Evolutionary conservation across 148 eudicot genomes (phyloP).

Genomic region (Bassia scoparia): DNA sequence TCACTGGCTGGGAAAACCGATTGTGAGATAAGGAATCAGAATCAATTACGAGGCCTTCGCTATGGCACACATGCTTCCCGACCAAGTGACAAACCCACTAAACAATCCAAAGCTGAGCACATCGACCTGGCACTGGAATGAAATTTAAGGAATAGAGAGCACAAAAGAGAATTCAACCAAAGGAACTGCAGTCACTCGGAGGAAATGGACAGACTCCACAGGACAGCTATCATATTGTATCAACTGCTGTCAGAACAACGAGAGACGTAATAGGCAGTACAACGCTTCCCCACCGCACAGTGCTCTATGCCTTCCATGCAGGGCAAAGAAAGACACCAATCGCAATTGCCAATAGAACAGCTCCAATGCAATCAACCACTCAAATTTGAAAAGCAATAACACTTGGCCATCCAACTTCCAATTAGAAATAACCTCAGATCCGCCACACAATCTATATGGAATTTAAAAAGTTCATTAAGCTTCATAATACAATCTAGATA

Average conservation of each 20-base stretch:
- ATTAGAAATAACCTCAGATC: too few relatives aligned
- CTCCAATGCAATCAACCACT: too few relatives aligned
- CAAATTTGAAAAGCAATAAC: too few relatives aligned
- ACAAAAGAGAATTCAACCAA: slow-evolving; percentile 44
- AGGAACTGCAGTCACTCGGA: slow-evolving; percentile 50
- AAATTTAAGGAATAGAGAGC: slow-evolving; percentile 50
- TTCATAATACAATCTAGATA: too few relatives aligned
- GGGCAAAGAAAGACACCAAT: slow-evolving; percentile 70
- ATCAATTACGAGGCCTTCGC: slow-evolving; percentile 70
- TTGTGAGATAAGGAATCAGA: slow-evolving; percentile 49
- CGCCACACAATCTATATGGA: too few relatives aligned
- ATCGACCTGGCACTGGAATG: slow-evolving; percentile 52
- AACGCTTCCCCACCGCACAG: too few relatives aligned
- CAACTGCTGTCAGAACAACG: slow-evolving; percentile 76
- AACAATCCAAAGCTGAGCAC: slow-evolving; percentile 54
- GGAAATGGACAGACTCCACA: slow-evolving; percentile 59
- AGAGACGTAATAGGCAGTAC: too few relatives aligned
- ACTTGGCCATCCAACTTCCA: too few relatives aligned
- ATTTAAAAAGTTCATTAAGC: too few relatives aligned
- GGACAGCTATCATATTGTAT: slow-evolving; percentile 75
- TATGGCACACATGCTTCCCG: slow-evolving; percentile 64
- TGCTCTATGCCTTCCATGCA: slow-evolving; percentile 91
- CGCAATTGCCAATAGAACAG: slow-evolving; percentile 67
- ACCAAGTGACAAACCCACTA: slow-evolving; percentile 60
- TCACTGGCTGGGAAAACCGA: slow-evolving; percentile 50